Base-by-base conservation (phyloP, 805 yeast species). In the Saturnispora serradocipensis region DNA sequence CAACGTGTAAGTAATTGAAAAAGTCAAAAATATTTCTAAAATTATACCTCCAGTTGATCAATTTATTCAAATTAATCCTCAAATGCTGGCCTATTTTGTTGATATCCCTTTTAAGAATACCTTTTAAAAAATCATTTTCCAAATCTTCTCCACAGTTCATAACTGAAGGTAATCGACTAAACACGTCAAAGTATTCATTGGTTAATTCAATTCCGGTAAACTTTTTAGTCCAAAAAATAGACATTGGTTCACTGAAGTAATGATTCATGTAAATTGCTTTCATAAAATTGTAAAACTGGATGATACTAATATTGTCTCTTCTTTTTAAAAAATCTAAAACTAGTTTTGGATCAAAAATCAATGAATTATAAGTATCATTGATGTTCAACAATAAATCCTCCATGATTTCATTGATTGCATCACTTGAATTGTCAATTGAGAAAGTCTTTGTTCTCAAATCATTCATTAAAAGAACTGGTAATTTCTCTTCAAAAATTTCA, bases 241-340 rank as follows among this genome's bases (percentile, higher is more conserved):
- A 57, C 30, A 67, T 56, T 4, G 71, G 71, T 51, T 67, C 69
- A 45, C 61, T 59, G 45, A 54, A 67, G 53, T 63, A 67, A 50
- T 67, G 70, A 25, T 59, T 55, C 71, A 67, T 67, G 46, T 64
- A 66, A 18, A 64, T 58, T 20, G 65, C 52, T 34, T 67, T 67
- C 61, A 67, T 61, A 46, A 58, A 56, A 47, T 62, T 59, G 34
- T 61, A 58, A 48, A 67, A 66, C 30, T 65, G 63, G 4, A 58
- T 40, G 35, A 67, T 59, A 56, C 68, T 65, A 13, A 66, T 56
- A 43, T 56, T 51, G n/a, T 59, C 56, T 43, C 59, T 60, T 52
- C 52, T 46, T 16, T 59, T 48, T 24, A 67, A 54, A 44, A 65
- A 61, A n/a, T 59, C 53, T 22, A 67, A 51, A n/a, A 67, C 60